Evolutionary conservation across 805 yeast genomes (phyloP).

Genomic region (Cyberlindnera lachancei): DNA sequence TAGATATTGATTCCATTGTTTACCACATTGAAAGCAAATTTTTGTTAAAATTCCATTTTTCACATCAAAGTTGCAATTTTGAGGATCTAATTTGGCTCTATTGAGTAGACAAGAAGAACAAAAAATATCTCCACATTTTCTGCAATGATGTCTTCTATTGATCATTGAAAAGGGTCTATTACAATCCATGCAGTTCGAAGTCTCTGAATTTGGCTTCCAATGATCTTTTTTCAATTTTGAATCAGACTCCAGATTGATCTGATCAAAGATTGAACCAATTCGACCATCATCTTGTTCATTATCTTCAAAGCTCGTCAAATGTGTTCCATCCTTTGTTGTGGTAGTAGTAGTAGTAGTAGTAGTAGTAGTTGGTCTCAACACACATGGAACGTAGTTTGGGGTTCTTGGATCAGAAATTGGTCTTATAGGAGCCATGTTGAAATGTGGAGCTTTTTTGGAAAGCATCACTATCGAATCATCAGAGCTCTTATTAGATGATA

Average conservation of each 20-base stretch:
- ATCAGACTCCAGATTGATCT: not conserved
- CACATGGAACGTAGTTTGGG: constrained; percentile 78
- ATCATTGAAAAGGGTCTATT: constrained; percentile 50
- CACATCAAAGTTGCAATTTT: constrained; percentile 39
- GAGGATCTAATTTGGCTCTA: constrained; percentile 34
- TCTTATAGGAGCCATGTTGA: constrained; percentile 30
- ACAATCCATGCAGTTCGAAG: constrained; percentile 55
- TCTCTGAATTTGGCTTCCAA: constrained; percentile 59
- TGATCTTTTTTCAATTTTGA: constrained; percentile 32
- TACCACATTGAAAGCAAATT: constrained; percentile 53
- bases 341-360: no score
- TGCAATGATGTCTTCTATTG: constrained; percentile 65
- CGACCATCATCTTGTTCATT: no score
- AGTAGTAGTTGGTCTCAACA: constrained; percentile 46
- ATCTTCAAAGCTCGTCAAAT: no score
- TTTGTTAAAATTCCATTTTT: constrained; percentile 50
- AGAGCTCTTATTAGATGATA: constrained; percentile 18
- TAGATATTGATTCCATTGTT: constrained; percentile 39
- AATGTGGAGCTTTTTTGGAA: constrained; percentile 12
- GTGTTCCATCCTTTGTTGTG: no score
- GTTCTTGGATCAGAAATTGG: constrained; percentile 65
- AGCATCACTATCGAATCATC: constrained; percentile 15
- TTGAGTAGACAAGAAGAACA: constrained; percentile 54
- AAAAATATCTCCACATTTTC: constrained; percentile 65
- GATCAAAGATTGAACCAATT: constrained; percentile 1